A percentile compares a stretch with the other conserved stretches of the same genome.
Conservation (phyloP, 1,284 basidiomycete species). For the Fomes fomentarius region DNA sequence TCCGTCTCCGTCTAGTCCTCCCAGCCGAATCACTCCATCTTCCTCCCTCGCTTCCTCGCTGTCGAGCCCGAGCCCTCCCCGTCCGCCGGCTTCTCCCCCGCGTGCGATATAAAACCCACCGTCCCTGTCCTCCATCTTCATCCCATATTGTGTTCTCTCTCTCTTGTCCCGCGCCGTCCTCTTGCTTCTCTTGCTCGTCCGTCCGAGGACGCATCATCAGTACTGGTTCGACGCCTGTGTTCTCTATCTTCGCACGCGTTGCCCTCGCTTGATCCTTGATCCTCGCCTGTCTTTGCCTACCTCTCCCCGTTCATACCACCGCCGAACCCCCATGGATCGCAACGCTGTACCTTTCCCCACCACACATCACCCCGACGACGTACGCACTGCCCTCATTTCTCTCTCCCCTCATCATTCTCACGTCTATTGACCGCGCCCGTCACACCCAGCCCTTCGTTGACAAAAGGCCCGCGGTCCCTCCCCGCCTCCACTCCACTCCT, state of each 20-base stretch:
- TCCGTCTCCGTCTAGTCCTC: background rate
- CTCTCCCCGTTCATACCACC: background rate
- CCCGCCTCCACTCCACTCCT: conserved; percentile 32
- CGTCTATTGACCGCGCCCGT: conserved; percentile 16
- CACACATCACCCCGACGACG: conserved; percentile 30
- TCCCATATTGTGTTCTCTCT: background rate
- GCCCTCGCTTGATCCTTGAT: conserved; percentile 6
- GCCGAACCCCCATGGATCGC: conserved; percentile 18
- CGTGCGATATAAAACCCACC: conserved; percentile 8
- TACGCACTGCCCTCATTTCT: conserved; percentile 20
- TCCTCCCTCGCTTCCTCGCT: conserved; percentile 17
- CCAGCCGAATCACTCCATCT: background rate
- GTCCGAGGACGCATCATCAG: conserved; percentile 4
- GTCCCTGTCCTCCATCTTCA: background rate
- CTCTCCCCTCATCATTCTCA: conserved; percentile 15
- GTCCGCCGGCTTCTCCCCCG: background rate
- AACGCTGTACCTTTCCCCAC: conserved; percentile 33
- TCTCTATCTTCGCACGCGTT: conserved; percentile 19
- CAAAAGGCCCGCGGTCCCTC: conserved; percentile 21
- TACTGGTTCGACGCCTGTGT: conserved; percentile 17
- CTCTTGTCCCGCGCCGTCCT: conserved; percentile 3
- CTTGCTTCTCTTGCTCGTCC: conserved; percentile 12
- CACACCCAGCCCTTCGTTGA: conserved; percentile 9
- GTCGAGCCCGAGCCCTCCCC: conserved; percentile 5
- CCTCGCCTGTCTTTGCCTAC: background rate